Evolutionary conservation across 2,329 filamentous ascomycete species (phyloP).

Genomic region (Aspergillus tanneri): DNA sequence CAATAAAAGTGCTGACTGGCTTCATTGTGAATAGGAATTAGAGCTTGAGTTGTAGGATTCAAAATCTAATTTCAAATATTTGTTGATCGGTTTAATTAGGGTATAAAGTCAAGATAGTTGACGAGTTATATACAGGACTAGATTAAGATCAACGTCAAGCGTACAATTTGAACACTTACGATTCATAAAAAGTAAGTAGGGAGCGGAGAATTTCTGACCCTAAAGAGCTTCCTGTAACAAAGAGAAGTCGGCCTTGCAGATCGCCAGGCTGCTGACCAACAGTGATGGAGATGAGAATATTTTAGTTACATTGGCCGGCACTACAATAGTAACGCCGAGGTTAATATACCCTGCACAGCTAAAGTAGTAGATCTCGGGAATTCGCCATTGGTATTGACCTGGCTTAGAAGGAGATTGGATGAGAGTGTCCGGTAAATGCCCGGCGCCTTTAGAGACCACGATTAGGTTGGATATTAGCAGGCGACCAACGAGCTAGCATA

Average conservation of each 20-base stretch:
- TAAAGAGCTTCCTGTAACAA: background rate
- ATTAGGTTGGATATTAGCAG: too few species aligned
- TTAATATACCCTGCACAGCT: background rate
- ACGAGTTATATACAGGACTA: conserved; percentile 8
- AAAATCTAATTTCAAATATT: too few species aligned
- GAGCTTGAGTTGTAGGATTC: background rate
- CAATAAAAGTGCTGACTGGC: background rate
- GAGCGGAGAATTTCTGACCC: conserved; percentile 6
- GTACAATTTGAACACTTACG: background rate
- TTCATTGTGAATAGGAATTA: conserved; percentile 6
- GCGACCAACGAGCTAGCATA: too few species aligned
- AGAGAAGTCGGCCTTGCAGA: background rate
- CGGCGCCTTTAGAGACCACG: too few species aligned
- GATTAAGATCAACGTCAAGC: conserved; percentile 2
- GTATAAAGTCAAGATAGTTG: background rate
- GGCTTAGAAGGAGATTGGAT: conserved; percentile 7
- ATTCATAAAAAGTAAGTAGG: conserved; percentile 2
- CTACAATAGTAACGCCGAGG: background rate
- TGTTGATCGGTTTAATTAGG: background rate
- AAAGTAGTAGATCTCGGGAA: background rate
- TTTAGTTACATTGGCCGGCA: background rate
- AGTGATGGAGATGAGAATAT: background rate
- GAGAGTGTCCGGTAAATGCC: conserved; percentile 10
- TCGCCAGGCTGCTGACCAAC: background rate
- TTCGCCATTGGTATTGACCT: background rate